A percentile compares a stretch with the other conserved stretches of the same genome.
These are phyloP conservation scores for Malassezia slooffiae DNA, from an alignment of 1,284 basidiomycete species.

Conservation along the genomic window DNA sequence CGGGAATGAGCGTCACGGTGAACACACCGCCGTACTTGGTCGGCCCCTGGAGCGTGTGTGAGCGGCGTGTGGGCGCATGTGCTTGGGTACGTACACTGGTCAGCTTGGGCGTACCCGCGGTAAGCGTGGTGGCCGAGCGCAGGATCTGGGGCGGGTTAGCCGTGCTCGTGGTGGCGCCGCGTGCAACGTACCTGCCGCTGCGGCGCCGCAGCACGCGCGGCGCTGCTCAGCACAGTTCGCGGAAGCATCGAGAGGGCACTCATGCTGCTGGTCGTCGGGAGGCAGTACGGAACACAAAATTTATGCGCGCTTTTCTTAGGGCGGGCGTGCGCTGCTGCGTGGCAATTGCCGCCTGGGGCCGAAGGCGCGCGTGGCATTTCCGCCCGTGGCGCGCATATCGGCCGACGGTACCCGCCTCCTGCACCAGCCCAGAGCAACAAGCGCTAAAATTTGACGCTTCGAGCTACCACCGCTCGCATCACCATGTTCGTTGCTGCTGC, in stretches of 20 bases:
- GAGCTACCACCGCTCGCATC: not conserved
- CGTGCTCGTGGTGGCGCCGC: no score
- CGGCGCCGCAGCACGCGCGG: no score
- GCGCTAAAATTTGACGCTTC: not conserved
- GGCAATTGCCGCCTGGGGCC: no score
- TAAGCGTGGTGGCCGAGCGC: slow-evolving; percentile 59
- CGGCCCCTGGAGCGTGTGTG: slow-evolving; percentile 54
- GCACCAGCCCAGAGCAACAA: not conserved
- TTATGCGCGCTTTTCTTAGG: no score
- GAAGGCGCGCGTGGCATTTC: no score
- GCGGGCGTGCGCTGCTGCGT: no score
- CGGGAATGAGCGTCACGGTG: slow-evolving; percentile 47
- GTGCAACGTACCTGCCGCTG: no score
- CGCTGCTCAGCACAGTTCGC: no score
- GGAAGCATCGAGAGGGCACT: slow-evolving; percentile 8
- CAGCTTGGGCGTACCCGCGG: slow-evolving; percentile 66
- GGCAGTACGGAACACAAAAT: no score
- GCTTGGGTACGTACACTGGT: slow-evolving; percentile 53
- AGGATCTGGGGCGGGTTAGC: slow-evolving; percentile 23
- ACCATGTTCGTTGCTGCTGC: slow-evolving; percentile 16
- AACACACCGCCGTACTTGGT: slow-evolving; percentile 86
- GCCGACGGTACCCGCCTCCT: no score
- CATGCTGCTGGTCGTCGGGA: no score
- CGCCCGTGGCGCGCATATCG: no score
- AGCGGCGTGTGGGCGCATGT: not conserved